These are phyloP conservation scores for Fibroporia radiculosa DNA, from an alignment of 768 basidiomycete species.

Conservation along the genomic window DNA sequence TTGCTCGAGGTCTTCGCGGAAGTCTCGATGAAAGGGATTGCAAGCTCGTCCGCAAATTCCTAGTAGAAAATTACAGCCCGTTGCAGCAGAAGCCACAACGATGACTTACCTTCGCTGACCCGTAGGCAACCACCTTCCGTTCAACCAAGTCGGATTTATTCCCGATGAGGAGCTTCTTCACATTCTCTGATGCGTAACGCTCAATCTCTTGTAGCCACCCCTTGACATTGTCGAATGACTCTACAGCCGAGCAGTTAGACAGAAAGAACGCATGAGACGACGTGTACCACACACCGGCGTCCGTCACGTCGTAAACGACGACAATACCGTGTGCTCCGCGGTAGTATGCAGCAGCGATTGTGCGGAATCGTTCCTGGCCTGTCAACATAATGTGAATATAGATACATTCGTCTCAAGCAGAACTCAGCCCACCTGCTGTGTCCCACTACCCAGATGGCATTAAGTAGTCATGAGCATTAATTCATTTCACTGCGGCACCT, in stretches of 20 bases:
- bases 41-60: slow-evolving; percentile 92
- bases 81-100: not conserved
- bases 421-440: slow-evolving; percentile 64
- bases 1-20: slow-evolving; percentile 97
- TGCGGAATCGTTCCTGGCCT: slow-evolving; percentile 98
- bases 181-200: slow-evolving; percentile 94
- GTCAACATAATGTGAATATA: not conserved
- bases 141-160: slow-evolving; percentile 98
- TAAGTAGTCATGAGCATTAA: slow-evolving; percentile 5
- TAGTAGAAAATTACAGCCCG: slow-evolving; percentile 22
- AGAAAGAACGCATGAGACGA: slow-evolving; percentile 1
- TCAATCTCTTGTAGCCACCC: slow-evolving; percentile 93
- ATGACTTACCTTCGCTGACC: slow-evolving; percentile 65
- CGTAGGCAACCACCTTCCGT: slow-evolving; percentile 93
- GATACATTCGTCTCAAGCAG: not conserved
- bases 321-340: slow-evolving; percentile 98
- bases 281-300: slow-evolving; percentile 58
- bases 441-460: slow-evolving; percentile 66
- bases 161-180: slow-evolving; percentile 97
- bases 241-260: slow-evolving; percentile 31
- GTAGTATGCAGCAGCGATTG: slow-evolving; percentile 98
- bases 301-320: slow-evolving; percentile 97
- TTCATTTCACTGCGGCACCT: slow-evolving; percentile 13
- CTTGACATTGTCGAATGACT: slow-evolving; percentile 93
- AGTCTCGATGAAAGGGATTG: slow-evolving; percentile 93